phyloP scores from a whole-genome alignment of 352 stramenopile species.

The Phytophthora pseudosyringae region DNA sequence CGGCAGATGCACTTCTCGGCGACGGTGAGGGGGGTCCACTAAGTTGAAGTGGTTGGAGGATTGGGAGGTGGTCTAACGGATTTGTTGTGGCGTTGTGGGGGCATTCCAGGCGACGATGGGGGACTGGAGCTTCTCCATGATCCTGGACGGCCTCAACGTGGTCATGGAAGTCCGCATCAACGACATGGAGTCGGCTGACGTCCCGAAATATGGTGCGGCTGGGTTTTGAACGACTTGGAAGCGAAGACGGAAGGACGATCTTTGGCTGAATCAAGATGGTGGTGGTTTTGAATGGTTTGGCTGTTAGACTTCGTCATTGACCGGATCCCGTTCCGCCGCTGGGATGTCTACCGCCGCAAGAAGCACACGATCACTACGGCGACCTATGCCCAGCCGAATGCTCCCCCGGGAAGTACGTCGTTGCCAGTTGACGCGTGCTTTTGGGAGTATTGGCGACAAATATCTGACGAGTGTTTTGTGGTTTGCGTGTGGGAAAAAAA shows the following conservation, averaged over 20 bases:
- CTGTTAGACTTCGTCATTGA: slow-evolving; percentile 77
- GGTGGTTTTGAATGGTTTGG: slow-evolving; percentile 23
- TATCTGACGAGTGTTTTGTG: slow-evolving; percentile 8
- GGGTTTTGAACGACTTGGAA: neutral
- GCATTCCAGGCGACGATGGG: slow-evolving; percentile 61
- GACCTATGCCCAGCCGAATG: slow-evolving; percentile 52
- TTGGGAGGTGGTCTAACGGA: slow-evolving; percentile 11
- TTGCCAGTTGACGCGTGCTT: neutral
- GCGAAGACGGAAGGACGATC: too few species aligned
- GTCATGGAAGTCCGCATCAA: slow-evolving; percentile 89
- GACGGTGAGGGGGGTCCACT: slow-evolving; percentile 44
- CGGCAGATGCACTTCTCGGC: slow-evolving; percentile 85
- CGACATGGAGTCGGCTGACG: slow-evolving; percentile 70
- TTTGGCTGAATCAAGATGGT: slow-evolving; percentile 17
- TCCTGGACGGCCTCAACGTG: slow-evolving; percentile 75
- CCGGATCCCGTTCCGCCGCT: slow-evolving; percentile 79
- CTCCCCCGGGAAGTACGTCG: slow-evolving; percentile 42
- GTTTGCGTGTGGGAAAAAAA: neutral
- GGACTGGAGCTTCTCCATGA: slow-evolving; percentile 82
- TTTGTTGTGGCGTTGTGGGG: slow-evolving; percentile 23
- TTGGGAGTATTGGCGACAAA: neutral
- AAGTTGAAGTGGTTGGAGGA: slow-evolving; percentile 14
- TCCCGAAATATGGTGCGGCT: slow-evolving; percentile 84
- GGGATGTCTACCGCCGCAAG: slow-evolving; percentile 82
- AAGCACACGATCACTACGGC: slow-evolving; percentile 54